Percentiles rank a stretch among this genome's conserved stretches.
phyloP scores from a whole-genome alignment of 352 stramenopile genomes.

The Phytophthora capsici region DNA sequence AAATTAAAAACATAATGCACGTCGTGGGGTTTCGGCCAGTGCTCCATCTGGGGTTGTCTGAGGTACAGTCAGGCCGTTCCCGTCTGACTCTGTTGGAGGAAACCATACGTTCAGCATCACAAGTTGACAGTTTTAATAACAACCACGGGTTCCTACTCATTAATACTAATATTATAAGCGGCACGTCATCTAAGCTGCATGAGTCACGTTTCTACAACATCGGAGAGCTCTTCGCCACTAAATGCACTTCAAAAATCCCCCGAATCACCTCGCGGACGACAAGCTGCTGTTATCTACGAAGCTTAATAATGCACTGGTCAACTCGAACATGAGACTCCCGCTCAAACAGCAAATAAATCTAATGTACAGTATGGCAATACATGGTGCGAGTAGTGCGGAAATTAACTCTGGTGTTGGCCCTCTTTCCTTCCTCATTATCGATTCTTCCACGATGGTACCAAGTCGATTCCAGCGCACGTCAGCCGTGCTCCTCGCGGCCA shows the following conservation, averaged over 20 bases:
- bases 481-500: slow-evolving; percentile 19
- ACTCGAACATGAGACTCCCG: no score
- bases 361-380: no score
- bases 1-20: no score
- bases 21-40: no score
- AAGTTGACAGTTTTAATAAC: no score
- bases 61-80: no score
- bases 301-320: background rate
- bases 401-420: background rate
- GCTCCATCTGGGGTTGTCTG: no score
- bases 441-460: slow-evolving; percentile 16
- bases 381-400: background rate
- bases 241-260: background rate
- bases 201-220: slow-evolving; percentile 5
- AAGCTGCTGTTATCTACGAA: slow-evolving; percentile 12
- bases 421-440: slow-evolving; percentile 9
- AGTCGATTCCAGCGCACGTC: slow-evolving; percentile 17
- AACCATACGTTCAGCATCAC: no score
- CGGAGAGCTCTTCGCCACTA: background rate
- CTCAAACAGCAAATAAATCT: no score
- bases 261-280: slow-evolving; percentile 2
- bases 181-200: slow-evolving; percentile 15
- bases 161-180: background rate
- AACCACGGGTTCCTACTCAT: no score
- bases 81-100: no score